Evolutionary conservation across 768 basidiomycete genomes (phyloP), one percentile per base, ranked within the genome.

Genomic region (Suillus decipiens): DNA sequence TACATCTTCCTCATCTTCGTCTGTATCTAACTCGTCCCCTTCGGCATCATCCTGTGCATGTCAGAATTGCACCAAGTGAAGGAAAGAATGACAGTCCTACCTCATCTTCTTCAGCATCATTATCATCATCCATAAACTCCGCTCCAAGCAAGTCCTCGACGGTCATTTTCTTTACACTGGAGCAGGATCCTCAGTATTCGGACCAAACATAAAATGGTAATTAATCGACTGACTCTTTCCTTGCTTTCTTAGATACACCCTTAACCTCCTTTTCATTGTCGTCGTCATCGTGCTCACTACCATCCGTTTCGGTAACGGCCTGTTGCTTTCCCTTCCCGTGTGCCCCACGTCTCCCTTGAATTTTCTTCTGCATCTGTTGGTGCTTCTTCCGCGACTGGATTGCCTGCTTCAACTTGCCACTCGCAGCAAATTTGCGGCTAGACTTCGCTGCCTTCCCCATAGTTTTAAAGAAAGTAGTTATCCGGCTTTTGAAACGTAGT

Each of bases 301-400:
- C 71, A 53, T 72, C 75, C 33, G 71, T 72, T 34, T 72, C 72
- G 1, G 68, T 66, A 34, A 65, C 66, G 3, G 63, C 60, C 12
- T 72, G 72, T 34, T 63, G 76, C 68, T 69, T 72, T 22, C 73
- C 75, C 62, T 72, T 83, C 36, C 71, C 78, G 65, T 78, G 82
- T 67, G 73, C 68, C 61, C 80, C 80, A 67, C 82, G 84, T 66
- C 89, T 83, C 47, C 82, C 80, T 71, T 91, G 84, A 34, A 86
- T 80, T 74, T 89, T 88, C 76, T 89, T 90, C 69, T 86, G 84
- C 65, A 86, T 79, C 70, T 92, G 84, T 70, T 94, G 89, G 69
- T 89, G 86, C 69, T 93, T 92, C 63, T 88, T 85, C n/a, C 96
- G 82, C 6, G 88, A 84, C 69, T 93, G 83, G 58, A 99, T 97